Evolutionary conservation across 2,329 filamentous ascomycete genomes (phyloP), one percentile per base, ranked within the genome.

Genomic region (Claviceps purpurea): DNA sequence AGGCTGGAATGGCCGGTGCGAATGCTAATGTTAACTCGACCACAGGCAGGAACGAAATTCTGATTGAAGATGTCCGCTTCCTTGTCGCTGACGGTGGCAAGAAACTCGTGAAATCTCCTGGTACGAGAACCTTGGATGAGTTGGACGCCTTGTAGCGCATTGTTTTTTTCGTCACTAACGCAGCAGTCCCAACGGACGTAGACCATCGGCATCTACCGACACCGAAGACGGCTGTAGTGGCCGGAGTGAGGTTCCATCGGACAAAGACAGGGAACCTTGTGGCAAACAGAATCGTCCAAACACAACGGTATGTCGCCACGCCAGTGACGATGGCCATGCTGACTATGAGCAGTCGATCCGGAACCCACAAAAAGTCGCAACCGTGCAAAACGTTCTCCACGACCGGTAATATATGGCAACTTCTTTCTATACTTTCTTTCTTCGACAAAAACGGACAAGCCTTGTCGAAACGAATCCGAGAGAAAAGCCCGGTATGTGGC

Each of bases 241-340:
- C 85, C 50, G 87, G 88, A 43, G 86, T 95, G 60, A 82, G 79
- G 57, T 95, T 95, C 64, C 77, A 88, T 61, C 80, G 89, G 58
- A 95, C 87, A 67, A 94, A 91, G 65, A 85, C 84, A 59, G 89
- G 89, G 56, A 95, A 95, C 60, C 77, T 95, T 26, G 85, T 90
- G 62, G 84, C 88, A 52, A 78, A 85, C 61, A 82, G 85, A 56
- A 75, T 89, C 52, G 78, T 91, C 54, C 82, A 84, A 64, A 82
- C 82, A 56, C 85, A 87, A 67, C 83, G 80, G 87, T 91, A 80
- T 69, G 82, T 76, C 49, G 34, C 53, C 52, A 58, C 54, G 50
- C 47, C 54, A 40, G 22, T 7, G 47, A 49, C 24, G 53, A 52
- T 53, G 55, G 60, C 63, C 47, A 59, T 58, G 61, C 75, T 79